Conservation (phyloP, 2,329 filamentous ascomycete genomes). For the Gnomoniopsis smithogilvyi region DNA sequence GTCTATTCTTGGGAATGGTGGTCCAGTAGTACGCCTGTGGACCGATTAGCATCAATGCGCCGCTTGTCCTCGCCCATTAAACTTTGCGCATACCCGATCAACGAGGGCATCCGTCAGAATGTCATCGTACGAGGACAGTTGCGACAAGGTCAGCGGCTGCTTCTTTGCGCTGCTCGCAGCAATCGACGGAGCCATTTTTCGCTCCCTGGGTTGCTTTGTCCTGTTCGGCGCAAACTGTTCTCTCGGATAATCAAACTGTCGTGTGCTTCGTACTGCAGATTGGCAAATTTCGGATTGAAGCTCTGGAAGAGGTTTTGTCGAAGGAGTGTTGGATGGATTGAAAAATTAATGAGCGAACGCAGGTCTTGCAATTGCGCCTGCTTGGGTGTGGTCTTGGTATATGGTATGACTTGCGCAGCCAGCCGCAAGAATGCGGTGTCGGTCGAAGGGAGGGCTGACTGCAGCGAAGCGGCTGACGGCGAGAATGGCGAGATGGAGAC, state of each 20-base stretch:
- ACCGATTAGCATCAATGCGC: constrained; percentile 20
- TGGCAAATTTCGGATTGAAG: background rate
- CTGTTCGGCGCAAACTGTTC: background rate
- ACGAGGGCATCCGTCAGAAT: constrained; percentile 92
- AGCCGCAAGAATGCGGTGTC: constrained; percentile 5
- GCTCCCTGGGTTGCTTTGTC: background rate
- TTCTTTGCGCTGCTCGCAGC: constrained; percentile 45
- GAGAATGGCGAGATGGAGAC: background rate
- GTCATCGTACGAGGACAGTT: constrained; percentile 92
- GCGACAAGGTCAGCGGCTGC: constrained; percentile 77
- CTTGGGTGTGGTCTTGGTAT: background rate
- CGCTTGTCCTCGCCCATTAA: background rate
- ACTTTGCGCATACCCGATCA: constrained; percentile 71
- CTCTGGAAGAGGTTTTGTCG: background rate
- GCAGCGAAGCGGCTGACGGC: background rate
- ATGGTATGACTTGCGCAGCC: background rate
- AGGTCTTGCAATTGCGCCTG: constrained; percentile 16
- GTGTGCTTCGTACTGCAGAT: background rate
- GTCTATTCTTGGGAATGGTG: constrained; percentile 88
- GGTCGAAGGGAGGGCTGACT: constrained; percentile 4
- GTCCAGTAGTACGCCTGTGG: constrained; percentile 91
- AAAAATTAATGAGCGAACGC: constrained; percentile 15
- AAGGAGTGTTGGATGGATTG: background rate
- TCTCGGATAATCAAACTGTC: background rate
- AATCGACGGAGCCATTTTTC: constrained; percentile 35